Evolutionary conservation across 108 stramenopile species (phyloP).

Genomic region (Stephanodiscus minutulus): DNA sequence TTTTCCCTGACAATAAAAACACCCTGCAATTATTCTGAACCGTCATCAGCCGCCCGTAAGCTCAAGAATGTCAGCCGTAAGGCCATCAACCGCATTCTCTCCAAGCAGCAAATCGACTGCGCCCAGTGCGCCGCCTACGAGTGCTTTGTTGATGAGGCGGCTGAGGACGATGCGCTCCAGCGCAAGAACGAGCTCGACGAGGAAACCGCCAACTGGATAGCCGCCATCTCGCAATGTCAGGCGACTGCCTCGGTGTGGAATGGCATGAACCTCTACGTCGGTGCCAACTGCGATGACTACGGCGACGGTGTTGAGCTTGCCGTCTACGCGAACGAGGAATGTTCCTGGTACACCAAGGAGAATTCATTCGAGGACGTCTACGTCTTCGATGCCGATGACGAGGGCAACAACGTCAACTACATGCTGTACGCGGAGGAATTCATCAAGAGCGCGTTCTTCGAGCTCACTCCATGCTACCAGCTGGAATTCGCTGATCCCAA

Average conservation of each 20-base stretch:
- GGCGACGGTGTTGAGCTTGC: conserved; percentile 37
- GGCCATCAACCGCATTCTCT: conserved; percentile 24
- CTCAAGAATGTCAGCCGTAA: conserved; percentile 13
- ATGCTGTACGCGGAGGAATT: conserved; percentile 23
- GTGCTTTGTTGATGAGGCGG: conserved; percentile 19
- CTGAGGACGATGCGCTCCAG: conserved; percentile 9
- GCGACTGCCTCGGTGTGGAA: conserved; percentile 20
- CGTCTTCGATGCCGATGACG: conserved; percentile 6
- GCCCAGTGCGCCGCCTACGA: conserved; percentile 23
- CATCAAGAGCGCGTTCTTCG: conserved; percentile 29
- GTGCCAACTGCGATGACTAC: conserved; percentile 21
- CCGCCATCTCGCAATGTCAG: conserved; percentile 19
- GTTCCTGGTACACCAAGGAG: conserved; percentile 22
- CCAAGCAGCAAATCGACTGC: conserved; percentile 24
- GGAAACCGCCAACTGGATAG: conserved; percentile 35
- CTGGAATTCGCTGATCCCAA: conserved; percentile 5
- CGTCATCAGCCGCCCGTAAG: conserved; percentile 10
- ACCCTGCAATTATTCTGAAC: not conserved
- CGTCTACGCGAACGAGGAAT: conserved; percentile 23
- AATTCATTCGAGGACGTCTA: conserved; percentile 11
- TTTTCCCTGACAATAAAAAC: not conserved
- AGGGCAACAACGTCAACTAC: conserved; percentile 19
- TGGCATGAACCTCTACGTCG: conserved; percentile 21
- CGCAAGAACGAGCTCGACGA: conserved; percentile 18
- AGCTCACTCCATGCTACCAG: conserved; percentile 7